phyloP scores from a whole-genome alignment of 2,329 filamentous ascomycete genomes.

The Chalaropsis thielavioides region DNA sequence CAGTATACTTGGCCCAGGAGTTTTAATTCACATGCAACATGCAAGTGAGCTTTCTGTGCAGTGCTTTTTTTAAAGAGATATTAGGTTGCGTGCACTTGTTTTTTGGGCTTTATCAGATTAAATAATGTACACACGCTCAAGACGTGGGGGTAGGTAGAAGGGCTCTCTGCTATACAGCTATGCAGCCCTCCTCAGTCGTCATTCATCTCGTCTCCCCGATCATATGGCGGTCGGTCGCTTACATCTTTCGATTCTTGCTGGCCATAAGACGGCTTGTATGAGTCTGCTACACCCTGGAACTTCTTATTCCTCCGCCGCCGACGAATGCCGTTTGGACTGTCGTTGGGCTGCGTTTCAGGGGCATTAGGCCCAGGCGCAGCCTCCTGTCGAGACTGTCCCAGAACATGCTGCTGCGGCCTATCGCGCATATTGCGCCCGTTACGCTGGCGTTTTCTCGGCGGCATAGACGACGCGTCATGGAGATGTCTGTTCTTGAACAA shows the following conservation, averaged over 20 bases:
- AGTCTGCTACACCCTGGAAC: conserved; percentile 11
- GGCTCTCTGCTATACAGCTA: not conserved
- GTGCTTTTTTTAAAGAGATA: not conserved
- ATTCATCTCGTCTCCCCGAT: not conserved
- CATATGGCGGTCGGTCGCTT: not conserved
- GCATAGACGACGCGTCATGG: not conserved
- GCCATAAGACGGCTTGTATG: conserved; percentile 14
- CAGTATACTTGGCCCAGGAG: not conserved
- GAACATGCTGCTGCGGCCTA: not conserved
- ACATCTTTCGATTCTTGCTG: not conserved
- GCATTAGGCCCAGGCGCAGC: not conserved
- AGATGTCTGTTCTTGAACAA: not conserved
- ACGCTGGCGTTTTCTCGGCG: not conserved
- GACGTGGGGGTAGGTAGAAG: not conserved
- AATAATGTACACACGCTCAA: not conserved
- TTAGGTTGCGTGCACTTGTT: not conserved
- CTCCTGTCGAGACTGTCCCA: not conserved
- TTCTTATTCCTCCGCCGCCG: conserved; percentile 6
- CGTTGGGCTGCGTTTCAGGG: not conserved
- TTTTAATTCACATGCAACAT: not conserved
- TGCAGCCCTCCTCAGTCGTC: not conserved
- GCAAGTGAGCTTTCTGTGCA: not conserved
- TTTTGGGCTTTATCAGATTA: not conserved
- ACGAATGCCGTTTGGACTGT: not conserved
- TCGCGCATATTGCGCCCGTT: not conserved